These are phyloP conservation scores for Secale cereale DNA, from an alignment of 176 grass and related monocot genomes.

Conservation along the genomic window DNA sequence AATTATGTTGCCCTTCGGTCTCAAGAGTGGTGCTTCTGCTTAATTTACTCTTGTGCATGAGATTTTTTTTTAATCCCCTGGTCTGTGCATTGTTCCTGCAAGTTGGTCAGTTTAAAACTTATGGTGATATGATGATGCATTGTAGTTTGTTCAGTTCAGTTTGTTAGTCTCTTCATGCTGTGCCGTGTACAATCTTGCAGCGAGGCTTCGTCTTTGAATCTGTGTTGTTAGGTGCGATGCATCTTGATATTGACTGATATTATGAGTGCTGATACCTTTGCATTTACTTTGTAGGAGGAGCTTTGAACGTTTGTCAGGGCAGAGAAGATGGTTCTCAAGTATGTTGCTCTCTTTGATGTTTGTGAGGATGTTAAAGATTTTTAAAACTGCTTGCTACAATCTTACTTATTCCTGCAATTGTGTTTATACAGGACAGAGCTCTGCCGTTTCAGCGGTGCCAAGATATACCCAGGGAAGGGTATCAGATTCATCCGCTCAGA, in stretches of 20 bases:
- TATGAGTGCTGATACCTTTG: not conserved
- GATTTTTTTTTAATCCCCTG: not conserved
- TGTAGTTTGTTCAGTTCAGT: not conserved
- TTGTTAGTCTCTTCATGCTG: not conserved
- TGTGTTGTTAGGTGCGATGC: not conserved
- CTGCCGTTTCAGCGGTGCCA: conserved; percentile 32
- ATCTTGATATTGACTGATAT: not conserved
- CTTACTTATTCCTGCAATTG: not conserved
- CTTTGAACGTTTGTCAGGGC: conserved; percentile 7
- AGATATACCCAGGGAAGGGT: conserved; percentile 42
- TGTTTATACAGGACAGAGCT: conserved; percentile 34
- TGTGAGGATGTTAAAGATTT: not conserved
- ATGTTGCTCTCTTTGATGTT: not conserved
- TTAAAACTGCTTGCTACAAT: not conserved
- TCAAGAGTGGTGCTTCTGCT: no score
- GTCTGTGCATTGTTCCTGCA: no score
- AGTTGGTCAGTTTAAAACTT: not conserved
- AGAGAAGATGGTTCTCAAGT: conserved; percentile 41
- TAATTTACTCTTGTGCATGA: not conserved
- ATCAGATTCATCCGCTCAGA: conserved; percentile 37
- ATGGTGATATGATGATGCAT: not conserved
- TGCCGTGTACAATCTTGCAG: no score
- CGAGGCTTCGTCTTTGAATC: not conserved
- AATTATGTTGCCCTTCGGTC: no score
- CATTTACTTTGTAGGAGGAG: not conserved